A percentile compares a stretch with the other conserved stretches of the same genome.
Conservation (phyloP, 768 basidiomycete species). For the Leccinellum rugosiceps region DNA sequence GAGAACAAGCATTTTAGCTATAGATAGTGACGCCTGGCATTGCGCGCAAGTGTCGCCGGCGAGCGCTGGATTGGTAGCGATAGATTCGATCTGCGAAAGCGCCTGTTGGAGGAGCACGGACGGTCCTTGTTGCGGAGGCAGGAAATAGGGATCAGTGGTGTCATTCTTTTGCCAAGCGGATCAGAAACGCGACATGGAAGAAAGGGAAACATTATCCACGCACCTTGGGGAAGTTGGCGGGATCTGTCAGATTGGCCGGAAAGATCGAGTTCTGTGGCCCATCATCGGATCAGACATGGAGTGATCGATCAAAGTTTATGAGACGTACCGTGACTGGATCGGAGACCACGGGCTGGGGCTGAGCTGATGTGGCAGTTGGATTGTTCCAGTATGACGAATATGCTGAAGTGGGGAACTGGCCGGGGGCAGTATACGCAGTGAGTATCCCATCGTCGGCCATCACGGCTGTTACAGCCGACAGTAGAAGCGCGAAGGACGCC, state of each 20-base stretch:
- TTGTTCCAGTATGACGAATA: constrained; percentile 64
- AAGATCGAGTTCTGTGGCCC: constrained; percentile 49
- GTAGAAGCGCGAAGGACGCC: constrained; percentile 12
- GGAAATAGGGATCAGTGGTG: constrained; percentile 42
- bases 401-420: constrained; percentile 58
- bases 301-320: background rate
- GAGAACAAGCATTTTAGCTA: constrained; percentile 42
- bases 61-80: constrained; percentile 37
- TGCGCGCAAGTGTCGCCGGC: constrained; percentile 35
- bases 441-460: constrained; percentile 9
- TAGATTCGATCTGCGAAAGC: constrained; percentile 37
- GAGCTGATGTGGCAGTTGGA: constrained; percentile 64
- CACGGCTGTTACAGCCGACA: constrained; percentile 2
- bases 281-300: background rate
- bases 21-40: constrained; percentile 39
- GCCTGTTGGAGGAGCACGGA: constrained; percentile 38
- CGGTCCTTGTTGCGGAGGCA: constrained; percentile 37
- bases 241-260: constrained; percentile 57
- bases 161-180: constrained; percentile 32
- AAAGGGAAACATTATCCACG: background rate
- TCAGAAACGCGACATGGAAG: background rate
- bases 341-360: constrained; percentile 68
- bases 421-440: constrained; percentile 55
- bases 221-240: constrained; percentile 52
- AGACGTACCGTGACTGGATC: constrained; percentile 58